Base-by-base conservation (phyloP, 2,329 filamentous ascomycete species). In the Fusarium siculi region DNA sequence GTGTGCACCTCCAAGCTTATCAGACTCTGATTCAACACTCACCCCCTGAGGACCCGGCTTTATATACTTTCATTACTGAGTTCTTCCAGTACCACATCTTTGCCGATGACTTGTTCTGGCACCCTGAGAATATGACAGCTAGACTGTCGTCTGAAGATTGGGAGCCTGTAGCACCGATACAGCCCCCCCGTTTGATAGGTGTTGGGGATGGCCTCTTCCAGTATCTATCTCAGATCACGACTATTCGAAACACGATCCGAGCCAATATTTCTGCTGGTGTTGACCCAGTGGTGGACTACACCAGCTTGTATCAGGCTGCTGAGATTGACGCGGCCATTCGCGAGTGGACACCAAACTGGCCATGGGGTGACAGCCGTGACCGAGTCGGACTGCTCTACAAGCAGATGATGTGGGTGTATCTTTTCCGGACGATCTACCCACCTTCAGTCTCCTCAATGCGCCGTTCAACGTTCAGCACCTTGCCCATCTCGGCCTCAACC, bases 41-140 rank as follows among this genome's bases (percentile, higher is more conserved):
- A 4, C 90, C 90, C 78, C 85, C 92, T 58, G 78, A 89, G 78
- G 84, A 95, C 86, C 82, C 90, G 25, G 89, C 90, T 28, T 94
- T 96, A 78, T 78, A 85, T 34, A 83, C 85, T 15, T 90, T 90
- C 75, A 88, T 90, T 66, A 91, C 92, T 70, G 91, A 93, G 79
- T 96, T 97, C 82, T 96, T 97, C 81, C 92, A 95, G 79, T 97
- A 96, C 77, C 93, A 96, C 80, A 89, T 91, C 44, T 89, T 86
- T 67, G 89, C 89, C n/a, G 89, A 92, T 74, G 89, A 91, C 69
- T 81, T 92, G 4, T 84, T 92, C 57, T 86, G 84, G 77, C 85
- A 86, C 62, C 84, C 85, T 21, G 83, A 81, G 69, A 80, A 79
- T 25, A 77, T 76, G 47, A 81, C 78, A 30, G 78, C 77, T 19